Conservation (phyloP, 179 eudicot species). For the Beta corolliflora region DNA sequence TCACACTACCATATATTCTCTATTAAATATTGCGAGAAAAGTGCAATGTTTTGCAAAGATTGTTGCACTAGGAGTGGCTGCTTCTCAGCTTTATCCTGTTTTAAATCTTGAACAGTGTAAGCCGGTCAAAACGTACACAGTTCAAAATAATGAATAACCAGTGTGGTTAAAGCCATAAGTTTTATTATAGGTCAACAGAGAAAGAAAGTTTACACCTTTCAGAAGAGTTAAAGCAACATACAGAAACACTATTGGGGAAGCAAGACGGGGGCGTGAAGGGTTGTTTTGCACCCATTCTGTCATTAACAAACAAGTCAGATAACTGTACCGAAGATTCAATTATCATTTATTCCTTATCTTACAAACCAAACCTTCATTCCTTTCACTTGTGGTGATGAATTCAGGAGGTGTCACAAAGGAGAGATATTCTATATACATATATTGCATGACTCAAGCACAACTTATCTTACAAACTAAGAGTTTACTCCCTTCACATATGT, state of each 20-base stretch:
- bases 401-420: not conserved
- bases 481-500: not conserved
- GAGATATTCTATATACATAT: not conserved
- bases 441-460: not conserved
- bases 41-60: not conserved
- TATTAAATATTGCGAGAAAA: not conserved
- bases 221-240: not conserved
- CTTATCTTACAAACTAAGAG: not conserved
- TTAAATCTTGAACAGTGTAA: not conserved
- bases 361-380: not conserved
- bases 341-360: not conserved
- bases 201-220: not conserved
- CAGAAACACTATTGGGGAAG: not conserved
- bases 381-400: not conserved
- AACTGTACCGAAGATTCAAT: not conserved
- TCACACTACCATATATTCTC: not conserved
- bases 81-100: not conserved
- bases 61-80: not conserved
- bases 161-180: not conserved
- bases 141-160: not conserved
- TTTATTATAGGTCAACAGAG: not conserved
- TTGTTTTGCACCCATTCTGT: not conserved
- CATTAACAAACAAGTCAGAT: not conserved
- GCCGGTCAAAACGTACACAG: not conserved
- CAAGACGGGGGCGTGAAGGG: not conserved